Evolutionary conservation across 495 filamentous ascomycete genomes (phyloP), one percentile per base, ranked within the genome.

Genomic region (Annulohypoxylon maeteangense): DNA sequence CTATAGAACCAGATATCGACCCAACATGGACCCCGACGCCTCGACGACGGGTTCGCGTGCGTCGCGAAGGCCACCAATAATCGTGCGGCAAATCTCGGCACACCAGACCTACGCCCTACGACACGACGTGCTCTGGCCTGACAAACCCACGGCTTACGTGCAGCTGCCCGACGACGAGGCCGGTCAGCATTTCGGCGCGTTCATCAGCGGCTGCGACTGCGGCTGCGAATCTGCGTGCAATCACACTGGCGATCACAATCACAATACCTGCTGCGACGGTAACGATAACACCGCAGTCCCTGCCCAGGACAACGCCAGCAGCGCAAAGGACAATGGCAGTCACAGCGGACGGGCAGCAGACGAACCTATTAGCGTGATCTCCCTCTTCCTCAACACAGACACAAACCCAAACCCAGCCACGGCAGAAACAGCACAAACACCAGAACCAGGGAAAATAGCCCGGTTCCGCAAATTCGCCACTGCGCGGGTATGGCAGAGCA

Each of bases 391-490:
- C 61, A 61, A 73, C 44, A 54, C 36, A 20, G 29, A 11, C 2
- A n/a, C n/a, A n/a, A n/a, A n/a, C n/a, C n/a, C n/a, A n/a, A 61
- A 65, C 57, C 6, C 27, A 60, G 70, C 70, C n/a, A n/a, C n/a
- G n/a, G n/a, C n/a, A n/a, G n/a, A n/a, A n/a, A n/a, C n/a, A n/a
- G n/a, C n/a, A n/a, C n/a, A n/a, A n/a, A n/a, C n/a, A n/a, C n/a
- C n/a, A n/a, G n/a, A n/a, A n/a, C n/a, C n/a, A n/a, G n/a, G n/a
- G n/a, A n/a, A n/a, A n/a, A 61, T 29, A 42, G 70, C 70, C 12
- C 65, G 70, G 1, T 73, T 73, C 57, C 70, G 70, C 38, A 73
- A 73, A 8, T 73, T 73, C 42, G 70, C 70, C 65, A 73, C 70
- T 31, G 55, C 70, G 45, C 48, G 57, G 55, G 61, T n/a, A 16